These are phyloP conservation scores for Mycena vitilis DNA, from an alignment of 768 basidiomycete species.

Conservation along the genomic window DNA sequence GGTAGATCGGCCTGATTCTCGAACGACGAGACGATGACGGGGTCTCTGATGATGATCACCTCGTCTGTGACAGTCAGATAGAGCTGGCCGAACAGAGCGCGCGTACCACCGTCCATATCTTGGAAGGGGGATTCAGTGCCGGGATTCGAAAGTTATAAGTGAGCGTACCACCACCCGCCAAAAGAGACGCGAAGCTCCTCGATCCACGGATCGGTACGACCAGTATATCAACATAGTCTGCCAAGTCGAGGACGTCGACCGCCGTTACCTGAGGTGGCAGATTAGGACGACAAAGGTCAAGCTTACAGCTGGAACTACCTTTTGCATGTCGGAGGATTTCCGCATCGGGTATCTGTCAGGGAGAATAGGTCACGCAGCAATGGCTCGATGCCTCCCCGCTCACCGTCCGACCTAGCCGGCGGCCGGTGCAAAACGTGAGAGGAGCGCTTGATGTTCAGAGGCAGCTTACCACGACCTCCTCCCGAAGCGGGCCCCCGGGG, in stretches of 20 bases:
- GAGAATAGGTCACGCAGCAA: too few relatives aligned
- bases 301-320: too few relatives aligned
- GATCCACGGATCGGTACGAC: slow-evolving; percentile 15
- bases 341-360: slow-evolving; percentile 27
- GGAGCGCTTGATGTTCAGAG: background rate
- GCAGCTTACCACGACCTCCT: slow-evolving; percentile 23
- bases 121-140: too few relatives aligned
- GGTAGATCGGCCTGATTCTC: slow-evolving; percentile 16
- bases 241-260: slow-evolving; percentile 18
- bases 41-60: slow-evolving; percentile 27
- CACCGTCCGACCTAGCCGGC: too few relatives aligned
- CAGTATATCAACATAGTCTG: slow-evolving; percentile 17
- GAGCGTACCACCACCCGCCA: too few relatives aligned
- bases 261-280: slow-evolving; percentile 26
- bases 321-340: slow-evolving; percentile 29
- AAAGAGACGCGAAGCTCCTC: slow-evolving; percentile 23
- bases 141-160: too few relatives aligned
- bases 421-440: too few relatives aligned
- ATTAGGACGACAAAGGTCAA: too few relatives aligned
- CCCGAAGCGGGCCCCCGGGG: slow-evolving; percentile 13
- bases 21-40: slow-evolving; percentile 12
- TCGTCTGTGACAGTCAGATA: too few relatives aligned
- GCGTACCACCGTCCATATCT: too few relatives aligned
- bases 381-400: too few relatives aligned
- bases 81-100: too few relatives aligned